Percentiles rank a stretch among this genome's conserved stretches.
Evolutionary conservation across 1,284 basidiomycete genomes (phyloP).

Genomic region (Austroboletus novae-zelandiae): DNA sequence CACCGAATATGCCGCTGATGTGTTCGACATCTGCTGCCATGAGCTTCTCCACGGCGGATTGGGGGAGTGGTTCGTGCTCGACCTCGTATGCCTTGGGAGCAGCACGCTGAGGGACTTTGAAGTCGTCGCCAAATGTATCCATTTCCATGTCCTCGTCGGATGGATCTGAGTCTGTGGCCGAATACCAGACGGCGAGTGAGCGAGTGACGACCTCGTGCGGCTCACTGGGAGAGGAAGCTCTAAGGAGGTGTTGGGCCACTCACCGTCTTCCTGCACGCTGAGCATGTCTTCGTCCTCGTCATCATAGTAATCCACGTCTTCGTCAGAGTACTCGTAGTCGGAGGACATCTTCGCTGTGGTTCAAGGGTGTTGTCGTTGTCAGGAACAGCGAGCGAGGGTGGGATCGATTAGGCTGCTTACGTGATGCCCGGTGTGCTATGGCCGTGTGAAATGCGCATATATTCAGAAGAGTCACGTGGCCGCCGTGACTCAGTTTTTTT

Average conservation of each 20-base stretch:
- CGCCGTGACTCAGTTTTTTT: constrained; percentile 11
- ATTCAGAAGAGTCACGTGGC: constrained; percentile 2
- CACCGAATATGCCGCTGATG: constrained; percentile 80
- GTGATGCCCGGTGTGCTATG: constrained; percentile 13
- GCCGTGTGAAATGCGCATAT: constrained; percentile 5
- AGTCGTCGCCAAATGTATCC: constrained; percentile 61
- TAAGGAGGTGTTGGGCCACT: constrained; percentile 15
- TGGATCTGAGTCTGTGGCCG: constrained; percentile 40
- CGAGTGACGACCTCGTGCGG: constrained; percentile 15
- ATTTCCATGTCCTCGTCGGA: constrained; percentile 65
- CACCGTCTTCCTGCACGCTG: constrained; percentile 53
- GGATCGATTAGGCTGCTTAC: constrained; percentile 36
- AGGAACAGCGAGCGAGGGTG: constrained; percentile 15
- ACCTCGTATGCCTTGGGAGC: constrained; percentile 75
- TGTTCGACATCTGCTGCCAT: constrained; percentile 81
- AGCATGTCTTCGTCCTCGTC: constrained; percentile 68
- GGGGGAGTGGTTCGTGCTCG: constrained; percentile 73
- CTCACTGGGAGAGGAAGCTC: constrained; percentile 13
- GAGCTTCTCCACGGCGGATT: constrained; percentile 69
- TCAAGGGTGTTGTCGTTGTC: constrained; percentile 11
- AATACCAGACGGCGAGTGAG: constrained; percentile 12
- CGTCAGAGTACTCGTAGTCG: constrained; percentile 72
- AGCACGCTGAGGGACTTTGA: constrained; percentile 52
- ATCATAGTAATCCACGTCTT: constrained; percentile 63
- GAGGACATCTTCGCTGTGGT: constrained; percentile 54